Base-by-base conservation (phyloP, 2,329 filamentous ascomycete species). In the Cryphonectria japonica region DNA sequence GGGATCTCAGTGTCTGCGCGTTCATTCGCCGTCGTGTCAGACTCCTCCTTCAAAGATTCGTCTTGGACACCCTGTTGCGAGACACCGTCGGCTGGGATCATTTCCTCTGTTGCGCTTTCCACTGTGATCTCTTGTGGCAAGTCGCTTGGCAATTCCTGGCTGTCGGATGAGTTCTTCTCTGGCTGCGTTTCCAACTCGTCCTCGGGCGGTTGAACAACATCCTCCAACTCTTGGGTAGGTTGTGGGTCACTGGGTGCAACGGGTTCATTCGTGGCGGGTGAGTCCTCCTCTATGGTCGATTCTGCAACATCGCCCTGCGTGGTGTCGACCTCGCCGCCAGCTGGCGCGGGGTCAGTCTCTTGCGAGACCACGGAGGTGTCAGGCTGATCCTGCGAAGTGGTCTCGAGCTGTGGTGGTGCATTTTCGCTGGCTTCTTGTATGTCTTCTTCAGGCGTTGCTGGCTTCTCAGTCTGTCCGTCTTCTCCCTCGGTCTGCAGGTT, bases 341-440 rank as follows among this genome's bases (percentile, higher is more conserved):
- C 32, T 3, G 14, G 59, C 7, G 43, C 9, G 26, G 7, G 11
- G 9, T 22, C 50, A 5, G 39, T 32, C 13, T 59, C 64, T 37
- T 66, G 29, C 37, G 22, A 52, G 5, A 19, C 19, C 57, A 46
- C n/a, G 37, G 46, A 22, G 14, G 29, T 9, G 41, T 22, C 29
- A 16, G 59, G 43, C 11, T 63, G 43, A n/a, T 63, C 29, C 29
- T 63, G 59, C 16, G 19, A 39, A 39, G 8, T 62, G 16, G n/a
- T 6, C 13, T 43, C 60, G 22, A 32, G 26, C 46, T 61, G 64
- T 34, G 60, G 65, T 62, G 19, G 5, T 64, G 60, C 19, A 13
- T 32, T 29, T 60, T 64, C 62, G n/a, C 26, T 54, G 57, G 13
- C 46, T 67, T 69, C 16, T 50, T 34, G 37, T 32, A 8, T 41